Base-by-base conservation (phyloP, 2,329 filamentous ascomycete species). In the Exophiala mesophila region DNA sequence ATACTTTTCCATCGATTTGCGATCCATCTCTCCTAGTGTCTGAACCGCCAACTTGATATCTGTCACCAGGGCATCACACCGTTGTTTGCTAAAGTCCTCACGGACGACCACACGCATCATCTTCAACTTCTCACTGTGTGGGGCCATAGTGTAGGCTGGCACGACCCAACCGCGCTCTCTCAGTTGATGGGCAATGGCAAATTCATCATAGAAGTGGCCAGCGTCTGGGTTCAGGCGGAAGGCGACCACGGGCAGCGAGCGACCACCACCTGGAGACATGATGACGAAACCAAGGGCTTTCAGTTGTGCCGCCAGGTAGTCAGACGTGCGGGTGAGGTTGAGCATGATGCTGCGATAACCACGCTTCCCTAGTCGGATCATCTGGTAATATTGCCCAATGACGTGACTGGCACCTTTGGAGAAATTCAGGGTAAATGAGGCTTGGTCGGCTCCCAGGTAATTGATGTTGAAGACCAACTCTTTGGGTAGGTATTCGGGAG, bases 381-480 rank as follows among this genome's bases (percentile, higher is more conserved):
- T 77, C 69, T 96, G 89, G 71, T 97, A 96, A 71, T 96, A 97
- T 68, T 97, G 90, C 19, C 87, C 90, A 49, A 97, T 94, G 59
- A 96, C 86, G 62, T 96, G 89, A 4, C 84, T 88, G 9, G 90
- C 90, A 44, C 89, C 89, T 65, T 95, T 94, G 61, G 86, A 94
- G 73, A 97, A 97, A 74, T 97, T 97, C 46, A 97, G 80, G 0
- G 90, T 96, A 70, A 96, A 96, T 3, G 88, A 95, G 2, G 88
- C 84, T 64, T 97, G 90, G 61, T 96, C 88, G 8, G 90, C 89
- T 36, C 90, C 90, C 4, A 96, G 83, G 69, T 97, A 97, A 76
- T 96, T 96, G 77, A 97, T 96, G 75, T 95, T 96, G 78, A 97
- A 97, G 57, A 97, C 88, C 16, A 96, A 81, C 59, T 96, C 89